Percentiles rank a stretch among this genome's conserved stretches.
Conservation (phyloP, 2,329 filamentous ascomycete species). For the Cordyceps tenuipes region DNA sequence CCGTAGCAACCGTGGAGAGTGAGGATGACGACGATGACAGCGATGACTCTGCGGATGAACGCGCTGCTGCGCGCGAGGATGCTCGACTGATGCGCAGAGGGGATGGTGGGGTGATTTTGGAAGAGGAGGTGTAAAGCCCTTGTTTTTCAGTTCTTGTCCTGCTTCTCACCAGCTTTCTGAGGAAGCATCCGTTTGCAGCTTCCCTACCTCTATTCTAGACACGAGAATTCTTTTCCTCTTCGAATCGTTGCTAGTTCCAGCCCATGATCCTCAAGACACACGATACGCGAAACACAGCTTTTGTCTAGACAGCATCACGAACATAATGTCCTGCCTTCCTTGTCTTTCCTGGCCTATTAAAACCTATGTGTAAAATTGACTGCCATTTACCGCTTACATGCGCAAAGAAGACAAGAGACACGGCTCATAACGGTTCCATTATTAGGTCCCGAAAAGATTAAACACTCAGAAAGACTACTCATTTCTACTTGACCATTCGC, state of each 20-base stretch:
- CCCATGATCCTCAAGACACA: not conserved
- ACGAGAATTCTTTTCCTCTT: not conserved
- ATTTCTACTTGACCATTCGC: not conserved
- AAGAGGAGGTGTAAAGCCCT: not conserved
- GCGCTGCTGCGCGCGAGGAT: slow-evolving; percentile 4
- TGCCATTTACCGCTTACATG: not conserved
- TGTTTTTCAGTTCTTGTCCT: not conserved
- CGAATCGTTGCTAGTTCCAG: not conserved
- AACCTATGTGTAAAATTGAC: not conserved
- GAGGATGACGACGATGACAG: slow-evolving; percentile 30
- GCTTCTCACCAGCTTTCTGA: not conserved
- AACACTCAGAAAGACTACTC: not conserved
- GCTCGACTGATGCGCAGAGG: not conserved
- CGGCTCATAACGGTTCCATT: not conserved
- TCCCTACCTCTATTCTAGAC: not conserved
- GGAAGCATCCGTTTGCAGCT: not conserved
- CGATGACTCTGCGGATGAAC: slow-evolving; percentile 19
- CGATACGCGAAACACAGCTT: not conserved
- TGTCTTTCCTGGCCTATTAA: not conserved
- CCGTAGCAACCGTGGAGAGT: slow-evolving; percentile 16
- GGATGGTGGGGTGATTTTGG: not conserved
- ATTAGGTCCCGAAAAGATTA: not conserved
- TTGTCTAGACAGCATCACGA: not conserved
- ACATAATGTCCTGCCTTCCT: not conserved
- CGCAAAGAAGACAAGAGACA: not conserved